Evolutionary conservation across 768 basidiomycete genomes (phyloP).

Genomic region (Hericium rajendrae): DNA sequence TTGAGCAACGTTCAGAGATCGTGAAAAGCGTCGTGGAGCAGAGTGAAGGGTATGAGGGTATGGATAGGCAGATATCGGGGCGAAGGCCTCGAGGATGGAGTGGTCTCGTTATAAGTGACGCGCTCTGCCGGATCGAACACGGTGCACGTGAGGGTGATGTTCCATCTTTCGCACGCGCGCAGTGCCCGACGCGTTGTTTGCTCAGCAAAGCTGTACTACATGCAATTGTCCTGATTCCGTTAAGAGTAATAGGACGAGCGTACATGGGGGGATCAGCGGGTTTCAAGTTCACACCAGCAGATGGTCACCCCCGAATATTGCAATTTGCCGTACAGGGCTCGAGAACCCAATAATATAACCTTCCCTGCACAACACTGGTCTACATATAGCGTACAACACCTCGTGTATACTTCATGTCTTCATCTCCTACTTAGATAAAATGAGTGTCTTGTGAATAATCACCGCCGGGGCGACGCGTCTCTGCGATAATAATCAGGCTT

Average conservation of each 20-base stretch:
- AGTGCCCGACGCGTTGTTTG: neutral
- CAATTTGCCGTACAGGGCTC: too few relatives aligned
- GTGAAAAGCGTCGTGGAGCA: neutral
- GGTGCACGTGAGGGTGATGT: neutral
- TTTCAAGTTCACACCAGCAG: too few relatives aligned
- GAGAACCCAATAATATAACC: too few relatives aligned
- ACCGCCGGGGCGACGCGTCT: slow-evolving; percentile 25
- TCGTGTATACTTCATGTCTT: neutral
- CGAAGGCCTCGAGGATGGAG: neutral
- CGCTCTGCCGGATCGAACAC: neutral
- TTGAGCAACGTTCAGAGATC: neutral
- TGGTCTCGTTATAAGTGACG: neutral
- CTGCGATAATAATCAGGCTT: slow-evolving; percentile 22
- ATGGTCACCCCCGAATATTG: too few relatives aligned
- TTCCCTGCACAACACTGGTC: too few relatives aligned
- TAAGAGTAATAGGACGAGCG: too few relatives aligned
- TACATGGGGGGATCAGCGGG: too few relatives aligned
- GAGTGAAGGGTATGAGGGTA: neutral
- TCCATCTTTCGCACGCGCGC: neutral
- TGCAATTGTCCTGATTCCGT: too few relatives aligned
- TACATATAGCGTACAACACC: neutral
- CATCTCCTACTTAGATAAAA: neutral
- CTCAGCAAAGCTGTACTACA: too few relatives aligned
- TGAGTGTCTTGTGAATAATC: neutral
- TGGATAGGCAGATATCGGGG: neutral